phyloP scores from a whole-genome alignment of 2,329 filamentous ascomycete species.

The Arthroderma sp. region DNA sequence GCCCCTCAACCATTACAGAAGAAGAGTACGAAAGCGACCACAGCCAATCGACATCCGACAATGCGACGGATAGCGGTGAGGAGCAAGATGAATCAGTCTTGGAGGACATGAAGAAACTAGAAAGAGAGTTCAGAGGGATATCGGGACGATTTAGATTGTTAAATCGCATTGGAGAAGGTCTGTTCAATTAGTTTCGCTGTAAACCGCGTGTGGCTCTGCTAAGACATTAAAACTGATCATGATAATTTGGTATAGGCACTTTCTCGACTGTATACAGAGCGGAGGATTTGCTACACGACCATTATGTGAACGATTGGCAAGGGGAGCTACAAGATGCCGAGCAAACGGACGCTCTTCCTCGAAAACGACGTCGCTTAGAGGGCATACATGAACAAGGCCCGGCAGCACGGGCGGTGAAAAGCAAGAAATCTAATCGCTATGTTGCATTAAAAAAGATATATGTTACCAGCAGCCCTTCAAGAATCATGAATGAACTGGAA shows the following conservation, averaged over 20 bases:
- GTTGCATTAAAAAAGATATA: slow-evolving; percentile 99
- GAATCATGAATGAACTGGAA: slow-evolving; percentile 93
- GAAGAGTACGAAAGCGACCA: slow-evolving; percentile 18
- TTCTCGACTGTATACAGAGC: slow-evolving; percentile 99
- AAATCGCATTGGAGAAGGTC: slow-evolving; percentile 94
- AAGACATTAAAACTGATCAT: not conserved
- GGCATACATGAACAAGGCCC: slow-evolving; percentile 19
- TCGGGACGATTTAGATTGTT: slow-evolving; percentile 75
- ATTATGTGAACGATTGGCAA: slow-evolving; percentile 81
- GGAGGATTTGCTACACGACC: slow-evolving; percentile 75
- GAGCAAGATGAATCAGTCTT: slow-evolving; percentile 44
- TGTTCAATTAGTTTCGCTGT: slow-evolving; percentile 5
- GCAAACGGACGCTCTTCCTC: slow-evolving; percentile 57
- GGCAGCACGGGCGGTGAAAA: slow-evolving; percentile 18
- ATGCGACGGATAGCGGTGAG: slow-evolving; percentile 14
- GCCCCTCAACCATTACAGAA: slow-evolving; percentile 5
- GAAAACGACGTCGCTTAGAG: slow-evolving; percentile 40
- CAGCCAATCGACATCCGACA: slow-evolving; percentile 14
- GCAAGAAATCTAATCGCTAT: slow-evolving; percentile 51
- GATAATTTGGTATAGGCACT: slow-evolving; percentile 49
- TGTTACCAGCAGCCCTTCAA: slow-evolving; percentile 83
- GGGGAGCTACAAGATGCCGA: slow-evolving; percentile 45
- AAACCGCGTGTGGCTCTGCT: not conserved
- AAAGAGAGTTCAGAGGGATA: slow-evolving; percentile 71
- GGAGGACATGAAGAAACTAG: slow-evolving; percentile 77